Conservation (phyloP, 495 filamentous ascomycete genomes). For the Ramalina peruviana region DNA sequence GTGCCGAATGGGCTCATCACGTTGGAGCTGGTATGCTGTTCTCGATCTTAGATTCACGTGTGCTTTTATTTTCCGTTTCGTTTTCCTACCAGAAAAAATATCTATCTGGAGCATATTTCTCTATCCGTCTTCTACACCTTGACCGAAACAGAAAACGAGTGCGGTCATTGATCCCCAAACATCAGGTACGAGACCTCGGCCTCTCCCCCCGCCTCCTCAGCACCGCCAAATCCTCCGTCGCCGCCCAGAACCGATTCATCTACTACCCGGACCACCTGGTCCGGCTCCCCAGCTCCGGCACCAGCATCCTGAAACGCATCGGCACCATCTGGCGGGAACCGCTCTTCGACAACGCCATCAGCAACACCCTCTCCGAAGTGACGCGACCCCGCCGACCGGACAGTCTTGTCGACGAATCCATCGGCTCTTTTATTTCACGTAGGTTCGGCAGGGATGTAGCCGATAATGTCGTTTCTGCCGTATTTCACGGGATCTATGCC, state of each 20-base stretch:
- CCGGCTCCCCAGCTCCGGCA: slow-evolving; percentile 39
- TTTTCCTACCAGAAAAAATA: background rate
- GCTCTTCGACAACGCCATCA: slow-evolving; percentile 39
- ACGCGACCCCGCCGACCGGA: slow-evolving; percentile 16
- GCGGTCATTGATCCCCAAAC: background rate
- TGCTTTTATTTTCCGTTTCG: background rate
- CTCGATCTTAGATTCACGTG: background rate
- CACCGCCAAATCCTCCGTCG: slow-evolving; percentile 32
- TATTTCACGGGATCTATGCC: slow-evolving; percentile 89
- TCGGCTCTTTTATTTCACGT: slow-evolving; percentile 52
- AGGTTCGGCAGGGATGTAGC: slow-evolving; percentile 42
- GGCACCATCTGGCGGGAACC: slow-evolving; percentile 43
- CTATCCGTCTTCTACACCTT: background rate
- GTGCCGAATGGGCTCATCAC: slow-evolving; percentile 32
- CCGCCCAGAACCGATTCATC: slow-evolving; percentile 57
- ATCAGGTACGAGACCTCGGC: slow-evolving; percentile 48
- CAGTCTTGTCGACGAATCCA: slow-evolving; percentile 47
- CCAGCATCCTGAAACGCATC: slow-evolving; percentile 13
- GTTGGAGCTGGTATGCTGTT: slow-evolving; percentile 38
- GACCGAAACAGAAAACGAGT: background rate
- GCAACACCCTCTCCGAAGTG: slow-evolving; percentile 28
- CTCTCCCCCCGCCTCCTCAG: slow-evolving; percentile 50
- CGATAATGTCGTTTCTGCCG: slow-evolving; percentile 62
- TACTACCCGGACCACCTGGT: slow-evolving; percentile 90
- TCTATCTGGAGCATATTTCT: background rate